A percentile compares a stretch with the other conserved stretches of the same genome.
Conservation (phyloP, 169 alveolate genomes). For the Plasmodium billcollinsi region DNA sequence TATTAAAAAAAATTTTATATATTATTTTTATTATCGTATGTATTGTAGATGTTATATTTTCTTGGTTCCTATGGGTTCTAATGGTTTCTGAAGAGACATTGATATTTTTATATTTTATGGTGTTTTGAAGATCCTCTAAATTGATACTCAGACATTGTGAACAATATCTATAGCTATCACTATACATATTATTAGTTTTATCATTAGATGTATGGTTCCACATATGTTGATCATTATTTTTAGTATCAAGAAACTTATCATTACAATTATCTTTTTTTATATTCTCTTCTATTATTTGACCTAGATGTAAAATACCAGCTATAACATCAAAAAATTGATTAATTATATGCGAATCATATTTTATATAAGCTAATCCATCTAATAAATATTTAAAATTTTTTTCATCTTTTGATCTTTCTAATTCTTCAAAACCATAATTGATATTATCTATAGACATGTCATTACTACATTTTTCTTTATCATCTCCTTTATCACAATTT, state of each 20-base stretch:
- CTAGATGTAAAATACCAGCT: conserved; percentile 62
- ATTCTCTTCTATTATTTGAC: conserved; percentile 16
- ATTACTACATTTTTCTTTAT: background rate
- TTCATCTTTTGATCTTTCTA: conserved; percentile 21
- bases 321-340: conserved; percentile 30
- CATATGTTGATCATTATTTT: background rate
- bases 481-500: background rate
- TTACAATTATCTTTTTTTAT: background rate
- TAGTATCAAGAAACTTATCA: background rate
- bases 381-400: conserved; percentile 38
- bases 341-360: conserved; percentile 41
- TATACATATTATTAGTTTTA: background rate
- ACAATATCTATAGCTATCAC: conserved; percentile 13
- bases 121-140: conserved; percentile 3
- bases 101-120: conserved; percentile 29
- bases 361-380: conserved; percentile 50
- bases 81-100: conserved; percentile 35
- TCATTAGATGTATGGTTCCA: background rate
- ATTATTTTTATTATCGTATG: conserved; percentile 63
- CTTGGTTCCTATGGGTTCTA: conserved; percentile 33
- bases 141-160: conserved; percentile 17
- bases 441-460: background rate
- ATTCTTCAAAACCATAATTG: background rate
- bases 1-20: conserved; percentile 45
- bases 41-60: conserved; percentile 17